Conservation (phyloP, 2,329 filamentous ascomycete genomes). For the Chalaropsis ovoidea region DNA sequence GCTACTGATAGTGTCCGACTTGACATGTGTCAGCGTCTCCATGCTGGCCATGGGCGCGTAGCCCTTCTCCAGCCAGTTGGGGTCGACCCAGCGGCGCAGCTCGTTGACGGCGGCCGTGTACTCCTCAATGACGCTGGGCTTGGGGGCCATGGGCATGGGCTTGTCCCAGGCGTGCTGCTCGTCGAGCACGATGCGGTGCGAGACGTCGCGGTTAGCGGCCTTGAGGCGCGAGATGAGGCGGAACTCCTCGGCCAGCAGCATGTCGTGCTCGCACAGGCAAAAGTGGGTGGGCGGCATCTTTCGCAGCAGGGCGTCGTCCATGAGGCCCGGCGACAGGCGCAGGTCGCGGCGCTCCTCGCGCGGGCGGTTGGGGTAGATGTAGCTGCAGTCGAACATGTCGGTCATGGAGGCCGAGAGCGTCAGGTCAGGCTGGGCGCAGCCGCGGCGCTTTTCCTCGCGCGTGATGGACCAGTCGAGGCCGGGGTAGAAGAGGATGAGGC, state of each 20-base stretch:
- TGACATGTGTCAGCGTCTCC: slow-evolving; percentile 7
- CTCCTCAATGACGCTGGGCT: slow-evolving; percentile 38
- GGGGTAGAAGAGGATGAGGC: slow-evolving; percentile 52
- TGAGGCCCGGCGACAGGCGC: slow-evolving; percentile 49
- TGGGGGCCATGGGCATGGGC: slow-evolving; percentile 37
- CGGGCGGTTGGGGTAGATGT: slow-evolving; percentile 45
- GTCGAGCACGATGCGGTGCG: slow-evolving; percentile 37
- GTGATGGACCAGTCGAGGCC: slow-evolving; percentile 51
- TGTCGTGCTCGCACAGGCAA: slow-evolving; percentile 55
- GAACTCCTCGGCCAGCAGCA: slow-evolving; percentile 52
- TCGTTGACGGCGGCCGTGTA: slow-evolving; percentile 38
- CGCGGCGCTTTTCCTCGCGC: slow-evolving; percentile 46
- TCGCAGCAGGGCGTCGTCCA: slow-evolving; percentile 43
- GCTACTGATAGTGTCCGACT: not conserved
- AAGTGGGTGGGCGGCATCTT: slow-evolving; percentile 47
- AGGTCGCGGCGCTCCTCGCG: slow-evolving; percentile 41
- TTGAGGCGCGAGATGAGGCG: slow-evolving; percentile 50
- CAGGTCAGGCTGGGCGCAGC: slow-evolving; percentile 45
- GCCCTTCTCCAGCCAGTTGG: slow-evolving; percentile 27
- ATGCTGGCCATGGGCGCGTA: slow-evolving; percentile 11
- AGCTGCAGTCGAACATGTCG: slow-evolving; percentile 53
- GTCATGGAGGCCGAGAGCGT: slow-evolving; percentile 50
- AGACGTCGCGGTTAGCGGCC: slow-evolving; percentile 31
- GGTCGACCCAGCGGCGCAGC: slow-evolving; percentile 37
- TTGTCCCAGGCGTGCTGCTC: slow-evolving; percentile 44